Evolutionary conservation across 2,329 filamentous ascomycete genomes (phyloP).

Genomic region (Cladorrhinum sp.): DNA sequence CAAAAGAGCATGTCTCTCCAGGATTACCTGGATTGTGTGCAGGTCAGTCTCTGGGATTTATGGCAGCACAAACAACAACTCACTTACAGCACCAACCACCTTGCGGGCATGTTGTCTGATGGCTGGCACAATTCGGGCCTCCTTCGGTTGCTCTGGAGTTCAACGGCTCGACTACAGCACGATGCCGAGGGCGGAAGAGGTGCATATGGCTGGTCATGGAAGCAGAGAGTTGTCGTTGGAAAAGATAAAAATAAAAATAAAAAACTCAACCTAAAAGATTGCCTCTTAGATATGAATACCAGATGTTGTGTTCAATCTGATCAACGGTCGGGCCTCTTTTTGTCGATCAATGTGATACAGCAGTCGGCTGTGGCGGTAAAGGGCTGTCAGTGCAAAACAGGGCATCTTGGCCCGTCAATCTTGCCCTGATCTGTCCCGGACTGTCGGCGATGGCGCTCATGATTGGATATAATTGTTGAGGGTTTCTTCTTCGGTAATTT

Average conservation of each 20-base stretch:
- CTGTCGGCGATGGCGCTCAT: too few relatives aligned
- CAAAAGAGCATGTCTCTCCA: constrained; percentile 17
- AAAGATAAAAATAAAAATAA: background rate
- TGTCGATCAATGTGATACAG: background rate
- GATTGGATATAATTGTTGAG: too few relatives aligned
- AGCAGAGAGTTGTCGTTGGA: background rate
- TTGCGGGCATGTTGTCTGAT: constrained; percentile 17
- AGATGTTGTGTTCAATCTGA: too few relatives aligned
- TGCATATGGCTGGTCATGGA: background rate
- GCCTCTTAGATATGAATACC: too few relatives aligned
- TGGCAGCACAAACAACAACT: background rate
- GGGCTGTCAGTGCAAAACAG: background rate
- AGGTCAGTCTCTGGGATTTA: background rate
- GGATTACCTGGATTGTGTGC: constrained; percentile 8
- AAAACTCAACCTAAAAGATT: too few relatives aligned
- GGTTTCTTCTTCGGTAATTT: background rate
- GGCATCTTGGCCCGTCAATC: background rate
- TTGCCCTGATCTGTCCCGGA: background rate
- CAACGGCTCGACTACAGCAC: background rate
- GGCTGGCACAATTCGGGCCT: background rate
- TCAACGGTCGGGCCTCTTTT: too few relatives aligned
- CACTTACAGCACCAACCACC: constrained; percentile 26
- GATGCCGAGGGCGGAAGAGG: background rate
- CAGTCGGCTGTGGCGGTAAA: background rate
- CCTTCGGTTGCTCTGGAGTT: constrained; percentile 1